Evolutionary conservation across 768 basidiomycete species (phyloP), one percentile per base, ranked within the genome.

Genomic region (Lanmaoa rubissima): DNA sequence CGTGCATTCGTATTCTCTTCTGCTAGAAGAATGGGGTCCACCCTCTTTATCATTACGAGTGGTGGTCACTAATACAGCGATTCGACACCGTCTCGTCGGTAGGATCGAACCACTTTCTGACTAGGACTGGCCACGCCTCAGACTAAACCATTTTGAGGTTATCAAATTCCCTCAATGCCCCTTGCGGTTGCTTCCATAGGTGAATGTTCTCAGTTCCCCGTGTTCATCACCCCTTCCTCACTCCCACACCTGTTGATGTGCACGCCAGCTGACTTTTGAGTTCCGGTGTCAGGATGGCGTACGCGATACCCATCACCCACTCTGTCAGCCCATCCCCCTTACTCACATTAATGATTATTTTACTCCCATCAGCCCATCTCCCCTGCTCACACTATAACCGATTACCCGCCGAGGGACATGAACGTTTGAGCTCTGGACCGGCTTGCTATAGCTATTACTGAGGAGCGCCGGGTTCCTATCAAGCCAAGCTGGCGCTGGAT

Each of bases 131-230:
- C 38, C 53, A 46, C 39, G 55, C 53, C 28, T 31, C 45, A 49
- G 14, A 26, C 68, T 67, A 67, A 50, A 53, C 67, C 57, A 49
- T 62, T 57, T 58, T 11, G 24, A 60, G 51, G 32, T 13, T 48
- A 43, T 43, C 42, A 47, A 60, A 58, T 57, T 62, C 51, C 58
- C 57, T 40, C 47, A 28, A 43, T 10, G 17, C 46, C 36, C 41
- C 6, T 19, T 9, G 46, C 39, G 32, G 35, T 48, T 21, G 35
- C 17, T 51, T 62, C 35, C 51, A 43, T 42, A 28, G 34, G 39
- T 19, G 40, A 51, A 44, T 40, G 28, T 39, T 49, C 26, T 43
- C 51, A 60, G 48, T 55, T 63, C 54, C 46, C 58, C 66, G 55
- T 57, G 48, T 28, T 44, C 42, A 21, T 35, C 41, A 44, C 39